Base-by-base conservation (phyloP, 306 rosid genomes). In the Cercis canadensis region DNA sequence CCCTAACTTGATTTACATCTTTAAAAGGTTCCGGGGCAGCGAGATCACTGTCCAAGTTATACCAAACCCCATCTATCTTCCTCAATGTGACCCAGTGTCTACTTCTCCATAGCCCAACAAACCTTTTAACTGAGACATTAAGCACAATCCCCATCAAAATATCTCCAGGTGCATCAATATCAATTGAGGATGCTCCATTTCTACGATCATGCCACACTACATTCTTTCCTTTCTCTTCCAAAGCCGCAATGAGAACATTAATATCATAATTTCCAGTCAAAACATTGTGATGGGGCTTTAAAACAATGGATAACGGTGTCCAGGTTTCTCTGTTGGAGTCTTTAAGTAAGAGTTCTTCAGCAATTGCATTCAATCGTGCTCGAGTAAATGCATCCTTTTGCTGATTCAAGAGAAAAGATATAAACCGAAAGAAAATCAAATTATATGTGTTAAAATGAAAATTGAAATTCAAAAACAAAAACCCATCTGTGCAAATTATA, bases 191-290 rank as follows among this genome's bases (percentile, higher is more conserved):
- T 0, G 89, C 91, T 19, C 92, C 81, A 46, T 80, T 89, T 5
- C 87, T 70, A 12, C 84, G 78, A 71, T 95, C 99, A 40, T 91
- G 95, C 96, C 99, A 91, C 47, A 86, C 74, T 15, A 91, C 87
- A 63, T 62, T 80, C 88, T 89, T 91, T 4, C 96, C 89, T 59
- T 79, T 85, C 81, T 85, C 96, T 77, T 87, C 92, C 65, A 89
- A 57, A 33, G 96, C 96, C 6, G 86, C 82, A 75, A 89, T 86
- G 16, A 95, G 82, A 68, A 95, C 97, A 82, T 95, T 95, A 71
- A 91, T 79, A 55, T 91, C 99, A 74, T 91, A 95, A 73, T 95
- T 94, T 67, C 97, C 99, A 4, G 96, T 95, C 46, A 91, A 59
- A 19, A 81, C 51, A 68, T 87, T 91, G 61, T 95, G 89, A 81